Base-by-base conservation (phyloP, 192 early-diverging fungal genomes). In the Linnemannia schmuckeri region DNA sequence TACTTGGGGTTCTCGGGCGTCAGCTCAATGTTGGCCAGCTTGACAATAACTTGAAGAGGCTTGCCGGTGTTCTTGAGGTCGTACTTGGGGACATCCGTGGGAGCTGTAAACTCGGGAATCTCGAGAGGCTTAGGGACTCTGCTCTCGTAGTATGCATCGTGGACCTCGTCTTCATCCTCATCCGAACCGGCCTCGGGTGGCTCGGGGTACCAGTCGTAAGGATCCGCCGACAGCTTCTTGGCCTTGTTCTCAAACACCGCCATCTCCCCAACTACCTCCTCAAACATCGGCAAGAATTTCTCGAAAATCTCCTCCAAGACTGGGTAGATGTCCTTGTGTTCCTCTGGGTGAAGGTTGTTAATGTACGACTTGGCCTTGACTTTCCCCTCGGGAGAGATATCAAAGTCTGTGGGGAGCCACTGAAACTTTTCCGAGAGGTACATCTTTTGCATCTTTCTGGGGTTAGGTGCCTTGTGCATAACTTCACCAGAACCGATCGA, bases 391-490 rank as follows among this genome's bases (percentile, higher is more conserved):
- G 88, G 66, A 27, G 38, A 70, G 1, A 96, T 89, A 4, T 82
- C 72, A 78, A 95, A 93, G 49, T 94, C 95, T 8, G 92, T 80
- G 0, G 96, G 95, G 24, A 96, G 89, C 95, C 94, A 95, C 80
- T 94, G 92, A 72, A 82, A 93, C 38, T 55, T 76, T 72, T 82
- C 20, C 27, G 81, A 82, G 42, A 13, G 22, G 9, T 76, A 82
- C 33, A 37, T 55, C 57, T 66, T 8, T 24, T 41, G 24, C 18
- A 27, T n/a, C 4, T 24, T 20, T 12, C 0, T 15, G 8, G 40
- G 44, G 30, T 49, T 35, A 22, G 74, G 37, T 40, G 74, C 35
- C 74, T 35, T 75, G 20, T 74, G 17, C 42, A 74, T 35, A 1
- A 35, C 52, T 20, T 69, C 52, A 18, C 38, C 54, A 24, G 27